A percentile compares a stretch with the other conserved stretches of the same genome.
phyloP scores from a whole-genome alignment of 179 eudicot genomes.

The Silene coronaria region DNA sequence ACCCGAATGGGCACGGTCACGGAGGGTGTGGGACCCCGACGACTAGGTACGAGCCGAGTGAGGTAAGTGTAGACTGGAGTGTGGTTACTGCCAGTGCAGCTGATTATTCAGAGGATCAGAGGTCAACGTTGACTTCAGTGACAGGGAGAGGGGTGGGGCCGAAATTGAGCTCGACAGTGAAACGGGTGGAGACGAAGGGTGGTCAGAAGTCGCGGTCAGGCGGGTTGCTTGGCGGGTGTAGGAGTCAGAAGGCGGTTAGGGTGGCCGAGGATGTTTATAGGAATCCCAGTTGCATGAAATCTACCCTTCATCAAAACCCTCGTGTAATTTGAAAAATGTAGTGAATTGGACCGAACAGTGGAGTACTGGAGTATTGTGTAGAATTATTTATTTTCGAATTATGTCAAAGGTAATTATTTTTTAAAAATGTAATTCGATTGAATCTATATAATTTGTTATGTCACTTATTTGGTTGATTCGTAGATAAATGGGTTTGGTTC shows the following conservation, averaged over 20 bases:
- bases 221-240: conserved; percentile 45
- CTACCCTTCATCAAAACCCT: not conserved
- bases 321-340: too few relatives aligned
- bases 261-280: conserved; percentile 45
- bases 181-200: conserved; percentile 14
- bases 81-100: conserved; percentile 79
- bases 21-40: conserved; percentile 29
- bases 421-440: too few relatives aligned
- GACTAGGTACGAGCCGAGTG: conserved; percentile 74
- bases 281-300: conserved; percentile 5
- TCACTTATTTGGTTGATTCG: too few relatives aligned
- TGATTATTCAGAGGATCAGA: conserved; percentile 37
- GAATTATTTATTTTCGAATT: too few relatives aligned
- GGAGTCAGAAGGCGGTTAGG: conserved; percentile 47
- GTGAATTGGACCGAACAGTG: too few relatives aligned
- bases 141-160: conserved; percentile 12
- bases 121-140: conserved; percentile 2
- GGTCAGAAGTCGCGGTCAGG: conserved; percentile 20
- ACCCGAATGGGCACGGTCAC: conserved; percentile 14
- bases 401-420: too few relatives aligned
- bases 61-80: conserved; percentile 92
- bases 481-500: too few relatives aligned
- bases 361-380: too few relatives aligned
- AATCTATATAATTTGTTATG: too few relatives aligned
- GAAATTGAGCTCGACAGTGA: not conserved